A percentile compares a stretch with the other conserved stretches of the same genome.
These are phyloP conservation scores for Cryptosporidium sp. DNA, from an alignment of 169 alveolate species.

Conservation along the genomic window DNA sequence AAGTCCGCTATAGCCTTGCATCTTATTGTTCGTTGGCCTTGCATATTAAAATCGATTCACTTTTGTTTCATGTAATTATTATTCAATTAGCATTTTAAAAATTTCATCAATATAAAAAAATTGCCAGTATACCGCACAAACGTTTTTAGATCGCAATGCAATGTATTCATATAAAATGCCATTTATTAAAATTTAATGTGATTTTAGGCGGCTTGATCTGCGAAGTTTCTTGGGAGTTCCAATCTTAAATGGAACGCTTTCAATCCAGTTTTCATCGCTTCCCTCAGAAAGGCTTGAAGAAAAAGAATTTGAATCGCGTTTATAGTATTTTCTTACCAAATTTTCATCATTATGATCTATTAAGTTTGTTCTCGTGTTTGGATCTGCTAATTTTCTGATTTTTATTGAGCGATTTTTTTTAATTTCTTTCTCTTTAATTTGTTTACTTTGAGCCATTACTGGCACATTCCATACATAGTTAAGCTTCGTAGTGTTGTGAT, in stretches of 20 bases:
- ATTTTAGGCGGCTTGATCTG: slow-evolving; percentile 18
- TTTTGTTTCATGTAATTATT: not conserved
- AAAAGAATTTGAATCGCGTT: not conserved
- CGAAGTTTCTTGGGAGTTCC: not conserved
- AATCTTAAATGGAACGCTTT: not conserved
- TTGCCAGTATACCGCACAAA: not conserved
- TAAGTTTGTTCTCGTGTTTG: not conserved
- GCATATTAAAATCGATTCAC: not conserved
- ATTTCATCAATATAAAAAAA: not conserved
- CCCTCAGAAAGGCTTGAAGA: not conserved
- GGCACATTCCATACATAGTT: not conserved
- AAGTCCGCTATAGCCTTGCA: slow-evolving; percentile 38
- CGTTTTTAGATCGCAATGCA: not conserved
- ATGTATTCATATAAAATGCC: not conserved
- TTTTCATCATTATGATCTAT: not conserved
- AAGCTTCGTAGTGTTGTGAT: not conserved
- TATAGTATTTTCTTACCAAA: not conserved
- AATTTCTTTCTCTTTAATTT: not conserved
- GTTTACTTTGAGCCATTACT: not conserved
- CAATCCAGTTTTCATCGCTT: slow-evolving; percentile 6
- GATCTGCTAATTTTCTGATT: not conserved
- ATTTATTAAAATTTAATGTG: not conserved
- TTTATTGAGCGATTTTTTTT: not conserved
- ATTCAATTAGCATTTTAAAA: not conserved
- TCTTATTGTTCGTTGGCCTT: not conserved